Percentiles rank a stretch among this genome's conserved stretches.
Conservation (phyloP, 169 alveolate genomes). For the Eimeria praecox region DNA sequence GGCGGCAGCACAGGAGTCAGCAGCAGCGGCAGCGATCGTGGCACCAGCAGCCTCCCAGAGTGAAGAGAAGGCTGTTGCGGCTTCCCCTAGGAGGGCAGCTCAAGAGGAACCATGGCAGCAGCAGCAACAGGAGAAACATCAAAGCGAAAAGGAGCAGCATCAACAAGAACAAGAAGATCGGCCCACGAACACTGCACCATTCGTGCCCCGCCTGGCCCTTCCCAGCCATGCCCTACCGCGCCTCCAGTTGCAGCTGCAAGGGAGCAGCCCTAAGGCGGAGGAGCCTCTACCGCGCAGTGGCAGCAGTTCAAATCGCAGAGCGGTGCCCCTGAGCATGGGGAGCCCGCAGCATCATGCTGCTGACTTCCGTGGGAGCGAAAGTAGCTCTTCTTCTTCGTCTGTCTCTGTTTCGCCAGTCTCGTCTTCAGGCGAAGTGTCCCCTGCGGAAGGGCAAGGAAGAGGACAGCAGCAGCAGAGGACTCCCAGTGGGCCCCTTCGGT, state of each 20-base stretch:
- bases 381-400: neutral
- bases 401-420: conserved; percentile 37
- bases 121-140: neutral
- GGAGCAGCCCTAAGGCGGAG: conserved; percentile 1
- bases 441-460: conserved; percentile 31
- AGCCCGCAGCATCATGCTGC: conserved; percentile 23
- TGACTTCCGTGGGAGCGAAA: neutral
- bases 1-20: neutral
- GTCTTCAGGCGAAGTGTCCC: conserved; percentile 24
- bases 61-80: neutral
- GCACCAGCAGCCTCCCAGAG: neutral
- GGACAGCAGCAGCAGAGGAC: conserved; percentile 29
- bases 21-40: neutral
- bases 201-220: conserved; percentile 71
- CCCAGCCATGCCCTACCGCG: conserved; percentile 11
- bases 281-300: neutral
- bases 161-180: neutral
- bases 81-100: neutral
- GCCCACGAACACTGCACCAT: neutral
- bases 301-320: conserved; percentile 15
- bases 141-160: neutral
- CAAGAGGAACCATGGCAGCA: neutral
- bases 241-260: conserved; percentile 34
- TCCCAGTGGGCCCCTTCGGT: conserved; percentile 44
- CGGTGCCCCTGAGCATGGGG: neutral